Conservation (phyloP, 306 rosid species). For the Trifolium pratense region DNA sequence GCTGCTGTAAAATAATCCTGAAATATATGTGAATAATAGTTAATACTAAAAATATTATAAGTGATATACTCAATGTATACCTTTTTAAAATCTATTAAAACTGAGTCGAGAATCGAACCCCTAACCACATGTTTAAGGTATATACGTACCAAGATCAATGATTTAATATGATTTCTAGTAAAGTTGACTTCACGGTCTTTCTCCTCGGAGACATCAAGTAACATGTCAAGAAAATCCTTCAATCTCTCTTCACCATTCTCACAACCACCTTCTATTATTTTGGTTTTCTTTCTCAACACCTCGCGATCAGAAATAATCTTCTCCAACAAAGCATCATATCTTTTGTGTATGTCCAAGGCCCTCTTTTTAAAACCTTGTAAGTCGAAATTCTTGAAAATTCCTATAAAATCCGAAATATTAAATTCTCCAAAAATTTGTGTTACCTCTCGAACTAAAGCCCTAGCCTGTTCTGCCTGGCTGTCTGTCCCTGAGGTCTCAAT, state of each 20-base stretch:
- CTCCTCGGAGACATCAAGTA: slow-evolving; percentile 47
- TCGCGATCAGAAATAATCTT: slow-evolving; percentile 52
- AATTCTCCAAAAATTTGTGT: slow-evolving; percentile 45
- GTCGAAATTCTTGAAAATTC: slow-evolving; percentile 1
- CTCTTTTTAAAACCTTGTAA: slow-evolving; percentile 32
- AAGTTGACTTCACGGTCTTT: slow-evolving; percentile 36
- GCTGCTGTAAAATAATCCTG: slow-evolving; percentile 58
- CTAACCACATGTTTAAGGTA: too few relatives aligned
- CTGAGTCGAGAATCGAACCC: too few relatives aligned
- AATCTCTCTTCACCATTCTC: slow-evolving; percentile 35
- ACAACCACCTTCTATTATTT: background rate
- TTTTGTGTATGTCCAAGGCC: slow-evolving; percentile 39
- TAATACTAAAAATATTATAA: background rate
- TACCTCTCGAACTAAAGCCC: slow-evolving; percentile 48
- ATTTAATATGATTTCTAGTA: slow-evolving; percentile 52
- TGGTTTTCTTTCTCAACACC: slow-evolving; percentile 30
- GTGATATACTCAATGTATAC: too few relatives aligned
- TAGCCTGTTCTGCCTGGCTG: slow-evolving; percentile 35
- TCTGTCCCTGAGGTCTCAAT: slow-evolving; percentile 42
- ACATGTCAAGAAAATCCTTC: slow-evolving; percentile 53
- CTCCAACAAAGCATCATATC: slow-evolving; percentile 55
- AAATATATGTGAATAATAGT: background rate
- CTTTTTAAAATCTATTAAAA: too few relatives aligned
- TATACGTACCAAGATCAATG: slow-evolving; percentile 48
- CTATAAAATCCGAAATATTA: slow-evolving; percentile 37